These are phyloP conservation scores for Straminergon stramineum DNA, from an alignment of 225 moss, liverwort and hornwort genomes.

Conservation along the genomic window DNA sequence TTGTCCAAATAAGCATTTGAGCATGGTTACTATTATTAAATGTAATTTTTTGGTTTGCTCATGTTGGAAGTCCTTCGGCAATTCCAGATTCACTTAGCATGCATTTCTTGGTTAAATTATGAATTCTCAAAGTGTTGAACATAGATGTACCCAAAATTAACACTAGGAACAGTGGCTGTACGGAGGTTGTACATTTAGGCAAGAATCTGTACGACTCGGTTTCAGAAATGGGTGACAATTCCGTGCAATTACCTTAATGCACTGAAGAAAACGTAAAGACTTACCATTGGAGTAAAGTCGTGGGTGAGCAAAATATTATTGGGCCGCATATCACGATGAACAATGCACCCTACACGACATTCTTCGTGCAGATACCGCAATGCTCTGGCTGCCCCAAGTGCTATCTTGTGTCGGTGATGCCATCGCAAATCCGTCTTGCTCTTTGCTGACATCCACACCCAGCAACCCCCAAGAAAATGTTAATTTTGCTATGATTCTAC, in stretches of 20 bases:
- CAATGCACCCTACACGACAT: conserved; percentile 47
- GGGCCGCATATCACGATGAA: conserved; percentile 47
- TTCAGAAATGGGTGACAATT: background rate
- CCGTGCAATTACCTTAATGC: background rate
- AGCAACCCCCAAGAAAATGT: background rate
- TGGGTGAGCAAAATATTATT: conserved; percentile 46
- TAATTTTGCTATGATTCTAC: background rate
- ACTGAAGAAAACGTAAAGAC: background rate
- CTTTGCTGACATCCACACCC: conserved; percentile 7
- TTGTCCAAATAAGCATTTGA: background rate
- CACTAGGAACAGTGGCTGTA: no score
- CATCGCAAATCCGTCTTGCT: conserved; percentile 27
- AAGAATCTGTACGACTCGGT: background rate
- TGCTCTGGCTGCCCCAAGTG: conserved; percentile 33
- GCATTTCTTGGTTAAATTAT: background rate
- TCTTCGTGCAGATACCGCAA: conserved; percentile 42
- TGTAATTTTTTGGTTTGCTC: background rate
- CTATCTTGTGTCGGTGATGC: conserved; percentile 30
- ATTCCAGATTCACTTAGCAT: background rate
- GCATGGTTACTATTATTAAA: background rate
- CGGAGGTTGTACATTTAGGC: background rate
- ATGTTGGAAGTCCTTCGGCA: no score
- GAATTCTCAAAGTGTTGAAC: background rate
- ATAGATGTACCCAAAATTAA: background rate
- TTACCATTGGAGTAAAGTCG: conserved; percentile 45